Base-by-base conservation (phyloP, 2,329 filamentous ascomycete genomes). In the Claviceps cyperi region DNA sequence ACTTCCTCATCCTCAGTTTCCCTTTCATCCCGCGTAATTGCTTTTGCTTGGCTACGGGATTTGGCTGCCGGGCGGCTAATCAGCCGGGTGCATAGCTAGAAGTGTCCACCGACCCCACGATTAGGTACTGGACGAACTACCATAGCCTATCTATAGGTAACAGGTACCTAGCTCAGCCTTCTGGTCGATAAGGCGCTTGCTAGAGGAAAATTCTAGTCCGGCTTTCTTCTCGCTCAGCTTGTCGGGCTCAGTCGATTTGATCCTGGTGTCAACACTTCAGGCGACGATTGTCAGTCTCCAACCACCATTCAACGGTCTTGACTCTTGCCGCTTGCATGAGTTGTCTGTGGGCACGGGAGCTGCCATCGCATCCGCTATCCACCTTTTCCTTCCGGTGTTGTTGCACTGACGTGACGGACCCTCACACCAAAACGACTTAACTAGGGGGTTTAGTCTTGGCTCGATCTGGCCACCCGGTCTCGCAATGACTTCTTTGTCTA, bases 401-500 rank as follows among this genome's bases (percentile, higher is more conserved):
- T 39, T 22, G 17, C 32, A 46, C 44, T 46, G 44, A 43, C 15
- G 36, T 28, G 21, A 17, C 15, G 21, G 36, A 24, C 22, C 22
- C 46, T 41, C 36, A 22, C 47, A 28, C 47, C 39, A 4, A 22
- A 40, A 47, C 14, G 21, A 35, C 35, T 2, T 28, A n/a, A n/a
- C n/a, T n/a, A n/a, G n/a, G 17, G 21, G 50, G 43, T 14, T 28
- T 40, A 38, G 40, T 45, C 40, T 52, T 43, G 47, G 36, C 46
- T 39, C 46, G 46, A 53, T 47, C 28, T 51, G 49, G 46, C 47
- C 49, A 37, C 49, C 40, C n/a, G n/a, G 50, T 50, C 52, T 57
- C 55, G 54, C 57, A 44, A 51, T 57, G 48, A 55, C 51, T 46
- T 53, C 57, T 28, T 54, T 52, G 47, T 53, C 55, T 13, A 55